phyloP scores from a whole-genome alignment of 164 flowering plant genomes.

The Berberis thunbergii region DNA sequence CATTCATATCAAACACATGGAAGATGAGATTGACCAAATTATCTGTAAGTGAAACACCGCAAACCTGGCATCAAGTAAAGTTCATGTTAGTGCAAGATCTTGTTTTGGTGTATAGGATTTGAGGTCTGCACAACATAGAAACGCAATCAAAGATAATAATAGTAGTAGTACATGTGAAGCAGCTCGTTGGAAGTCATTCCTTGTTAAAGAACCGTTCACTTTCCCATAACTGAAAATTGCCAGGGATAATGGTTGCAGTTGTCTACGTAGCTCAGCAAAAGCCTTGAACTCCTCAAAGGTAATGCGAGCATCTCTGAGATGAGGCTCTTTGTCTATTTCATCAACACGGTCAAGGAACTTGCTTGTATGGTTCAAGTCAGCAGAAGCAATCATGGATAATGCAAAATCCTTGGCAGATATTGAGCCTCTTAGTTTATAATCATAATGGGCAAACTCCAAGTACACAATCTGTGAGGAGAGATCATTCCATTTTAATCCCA shows the following conservation, averaged over 20 bases:
- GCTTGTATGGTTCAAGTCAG: slow-evolving; percentile 62
- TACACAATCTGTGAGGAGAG: slow-evolving; percentile 46
- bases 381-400: slow-evolving; percentile 90
- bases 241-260: slow-evolving; percentile 54
- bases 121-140: background rate
- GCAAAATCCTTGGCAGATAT: slow-evolving; percentile 94
- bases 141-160: background rate
- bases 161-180: slow-evolving; percentile 54
- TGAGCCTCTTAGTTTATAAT: slow-evolving; percentile 52
- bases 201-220: slow-evolving; percentile 62
- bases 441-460: slow-evolving; percentile 89
- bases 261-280: slow-evolving; percentile 68
- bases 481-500: background rate
- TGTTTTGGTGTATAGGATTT: background rate
- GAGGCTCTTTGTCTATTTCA: slow-evolving; percentile 37
- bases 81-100: background rate
- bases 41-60: slow-evolving; percentile 55
- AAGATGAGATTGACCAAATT: slow-evolving; percentile 67
- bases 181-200: slow-evolving; percentile 76
- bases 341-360: slow-evolving; percentile 66
- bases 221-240: slow-evolving; percentile 79
- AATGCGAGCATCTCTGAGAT: slow-evolving; percentile 39
- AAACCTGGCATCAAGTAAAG: slow-evolving; percentile 42
- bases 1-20: slow-evolving; percentile 65
- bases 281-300: slow-evolving; percentile 71